Conservation (phyloP, 305 asterid genomes). For the Vinca major region DNA sequence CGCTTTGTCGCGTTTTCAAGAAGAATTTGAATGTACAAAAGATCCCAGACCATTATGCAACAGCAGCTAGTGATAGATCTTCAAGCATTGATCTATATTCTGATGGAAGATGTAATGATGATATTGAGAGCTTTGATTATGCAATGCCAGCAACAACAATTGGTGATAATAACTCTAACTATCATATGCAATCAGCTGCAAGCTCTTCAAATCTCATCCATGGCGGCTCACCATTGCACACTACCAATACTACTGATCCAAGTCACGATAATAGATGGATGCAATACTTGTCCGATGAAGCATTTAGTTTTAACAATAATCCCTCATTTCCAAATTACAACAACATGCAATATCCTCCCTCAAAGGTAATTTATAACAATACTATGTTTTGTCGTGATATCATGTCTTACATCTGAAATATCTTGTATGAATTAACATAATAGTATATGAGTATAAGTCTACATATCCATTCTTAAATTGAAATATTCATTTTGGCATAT, state of each 20-base stretch:
- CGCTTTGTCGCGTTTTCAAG: slow-evolving; percentile 91
- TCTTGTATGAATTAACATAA: too few relatives aligned
- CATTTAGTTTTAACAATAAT: slow-evolving; percentile 21
- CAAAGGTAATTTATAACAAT: slow-evolving; percentile 21
- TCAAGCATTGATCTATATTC: slow-evolving; percentile 46
- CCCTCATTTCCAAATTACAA: slow-evolving; percentile 24
- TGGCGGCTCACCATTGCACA: too few relatives aligned
- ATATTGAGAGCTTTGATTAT: slow-evolving; percentile 31
- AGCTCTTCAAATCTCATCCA: slow-evolving; percentile 4
- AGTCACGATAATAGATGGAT: slow-evolving; percentile 30
- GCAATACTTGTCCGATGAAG: slow-evolving; percentile 44
- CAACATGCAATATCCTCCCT: slow-evolving; percentile 29
- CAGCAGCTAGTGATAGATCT: slow-evolving; percentile 38
- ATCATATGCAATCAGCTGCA: slow-evolving; percentile 19
- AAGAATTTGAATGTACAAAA: slow-evolving; percentile 70
- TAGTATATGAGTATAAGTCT: too few relatives aligned
- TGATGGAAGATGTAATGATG: slow-evolving; percentile 30
- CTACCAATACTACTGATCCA: not conserved
- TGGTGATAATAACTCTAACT: slow-evolving; percentile 23
- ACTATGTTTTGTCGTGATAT: not conserved
- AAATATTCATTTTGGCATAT: too few relatives aligned
- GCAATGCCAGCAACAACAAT: slow-evolving; percentile 21
- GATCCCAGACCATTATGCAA: slow-evolving; percentile 38
- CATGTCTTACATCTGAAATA: too few relatives aligned
- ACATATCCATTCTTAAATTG: too few relatives aligned